Evolutionary conservation across 2,329 filamentous ascomycete species (phyloP), one percentile per base, ranked within the genome.

Genomic region (Aureobasidium lini): DNA sequence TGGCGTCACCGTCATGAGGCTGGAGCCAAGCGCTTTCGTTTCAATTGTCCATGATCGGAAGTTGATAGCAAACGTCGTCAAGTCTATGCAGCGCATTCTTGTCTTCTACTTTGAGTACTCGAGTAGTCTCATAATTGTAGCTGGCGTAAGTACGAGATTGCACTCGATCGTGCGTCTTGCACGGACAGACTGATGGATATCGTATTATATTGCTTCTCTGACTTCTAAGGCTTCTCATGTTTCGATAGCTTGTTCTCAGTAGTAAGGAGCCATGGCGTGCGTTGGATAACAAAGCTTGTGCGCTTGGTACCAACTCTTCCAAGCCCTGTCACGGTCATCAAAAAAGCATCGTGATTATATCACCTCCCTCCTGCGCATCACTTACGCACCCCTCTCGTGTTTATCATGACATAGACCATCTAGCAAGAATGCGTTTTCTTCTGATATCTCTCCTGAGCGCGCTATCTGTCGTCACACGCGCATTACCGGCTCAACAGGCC

Each of bases 401-500:
- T 58, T 66, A 56, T 34, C 43, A 57, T 57, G 54, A 42, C 43
- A 57, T 57, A 48, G 34, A 28, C 15, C 54, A 48, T 39, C 59
- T 18, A 46, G 31, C 16, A 59, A 52, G 9, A n/a, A 61, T 61
- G 62, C 62, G 39, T 57, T 50, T 60, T 57, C 60, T 60, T 37
- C 28, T 42, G 50, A 9, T 48, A 18, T 23, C 34, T 32, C 34
- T 40, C 23, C 18, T 57, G 43, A 32, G 43, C 34, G 37, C 15
- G 18, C 34, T 56, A 63, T 66, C 54, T 57, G 65, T 31, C 59
- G 64, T 64, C 58, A 59, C 56, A 43, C 49, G 57, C 53, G 65
- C 60, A 29, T 57, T 63, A 3, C 61, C 58, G 23, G 52, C 61
- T 56, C 59, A 59, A 6, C 70, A 74, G 62, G 61, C 65, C 16